Base-by-base conservation (phyloP, 2,329 filamentous ascomycete genomes). In the Exophiala aquamarina region DNA sequence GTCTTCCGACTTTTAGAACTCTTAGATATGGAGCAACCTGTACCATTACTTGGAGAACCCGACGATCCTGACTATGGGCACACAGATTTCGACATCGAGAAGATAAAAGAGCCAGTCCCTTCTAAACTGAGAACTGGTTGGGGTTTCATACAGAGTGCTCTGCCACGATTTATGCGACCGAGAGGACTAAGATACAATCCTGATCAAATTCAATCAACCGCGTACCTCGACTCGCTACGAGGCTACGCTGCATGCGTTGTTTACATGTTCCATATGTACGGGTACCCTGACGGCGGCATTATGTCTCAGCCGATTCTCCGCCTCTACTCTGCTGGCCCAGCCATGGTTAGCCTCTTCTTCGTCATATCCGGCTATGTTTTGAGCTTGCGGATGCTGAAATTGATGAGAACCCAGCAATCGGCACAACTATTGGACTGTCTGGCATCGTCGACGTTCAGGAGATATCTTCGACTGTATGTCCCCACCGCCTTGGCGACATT, bases 311-410 rank as follows among this genome's bases (percentile, higher is more conserved):
- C 69, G 1, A 59, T 70, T 3, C 41, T 72, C 33, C 67, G 69
- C 1, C 51, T 72, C 3, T 39, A 64, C 18, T 59, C 70, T 31
- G 61, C 63, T 1, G 69, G 66, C 1, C 58, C 59, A 3, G 62
- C 68, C 2, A 68, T 70, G 29, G 78, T 82, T 1, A 69, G 76
- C 4, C 68, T 70, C 10, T 81, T 82, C 59, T 80, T 78, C 61
- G 71, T 81, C 58, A 74, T 81, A 43, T 81, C 78, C 0, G 78
- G 79, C 50, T 82, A 81, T 52, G 78, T 77, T 4, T 65, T 82
- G 8, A 72, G 77, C 2, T 61, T 71, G 11, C 77, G 76, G 54
- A 70, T 77, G 0, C 50, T 80, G 41, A 63, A 62, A 9, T 62
- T 77, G 26, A 48, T 51, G 46, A 44, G 47, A 5, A 18, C 29